These are phyloP conservation scores for Ceriops decandra DNA, from an alignment of 345 rosid genomes.

Conservation along the genomic window DNA sequence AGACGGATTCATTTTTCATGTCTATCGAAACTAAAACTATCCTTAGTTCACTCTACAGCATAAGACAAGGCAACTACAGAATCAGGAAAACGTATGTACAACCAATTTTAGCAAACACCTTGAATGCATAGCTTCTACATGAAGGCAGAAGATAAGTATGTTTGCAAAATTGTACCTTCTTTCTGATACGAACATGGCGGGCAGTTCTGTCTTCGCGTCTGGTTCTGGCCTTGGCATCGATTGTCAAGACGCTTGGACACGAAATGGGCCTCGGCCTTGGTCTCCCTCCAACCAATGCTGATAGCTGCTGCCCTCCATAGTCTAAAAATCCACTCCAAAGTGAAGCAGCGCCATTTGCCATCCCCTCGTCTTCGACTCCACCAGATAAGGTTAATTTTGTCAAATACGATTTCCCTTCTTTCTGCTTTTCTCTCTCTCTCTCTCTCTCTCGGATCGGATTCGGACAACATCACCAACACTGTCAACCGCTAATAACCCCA, in stretches of 20 bases:
- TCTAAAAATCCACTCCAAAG: slow-evolving; percentile 18
- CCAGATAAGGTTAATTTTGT: neutral
- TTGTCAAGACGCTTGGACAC: neutral
- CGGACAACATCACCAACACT: too few species aligned
- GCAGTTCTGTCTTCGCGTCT: slow-evolving; percentile 70
- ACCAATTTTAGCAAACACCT: too few species aligned
- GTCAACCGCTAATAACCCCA: too few species aligned
- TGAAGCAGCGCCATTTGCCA: slow-evolving; percentile 17
- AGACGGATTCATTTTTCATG: too few species aligned
- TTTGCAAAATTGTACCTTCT: slow-evolving; percentile 51
- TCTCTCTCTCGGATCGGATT: too few species aligned
- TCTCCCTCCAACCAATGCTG: slow-evolving; percentile 20
- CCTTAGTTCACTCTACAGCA: too few species aligned
- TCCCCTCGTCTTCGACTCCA: neutral
- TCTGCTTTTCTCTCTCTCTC: neutral
- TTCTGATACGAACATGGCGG: slow-evolving; percentile 84
- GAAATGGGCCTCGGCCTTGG: slow-evolving; percentile 5
- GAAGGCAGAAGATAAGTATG: neutral
- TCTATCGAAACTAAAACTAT: too few species aligned
- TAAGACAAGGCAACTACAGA: too few species aligned
- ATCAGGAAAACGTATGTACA: too few species aligned
- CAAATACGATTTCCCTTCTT: neutral
- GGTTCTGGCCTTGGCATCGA: slow-evolving; percentile 67
- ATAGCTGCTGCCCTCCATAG: slow-evolving; percentile 15
- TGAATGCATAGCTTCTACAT: neutral